Evolutionary conservation across 2,329 filamentous ascomycete genomes (phyloP).

Genomic region (Teratosphaeria epicoccoides): DNA sequence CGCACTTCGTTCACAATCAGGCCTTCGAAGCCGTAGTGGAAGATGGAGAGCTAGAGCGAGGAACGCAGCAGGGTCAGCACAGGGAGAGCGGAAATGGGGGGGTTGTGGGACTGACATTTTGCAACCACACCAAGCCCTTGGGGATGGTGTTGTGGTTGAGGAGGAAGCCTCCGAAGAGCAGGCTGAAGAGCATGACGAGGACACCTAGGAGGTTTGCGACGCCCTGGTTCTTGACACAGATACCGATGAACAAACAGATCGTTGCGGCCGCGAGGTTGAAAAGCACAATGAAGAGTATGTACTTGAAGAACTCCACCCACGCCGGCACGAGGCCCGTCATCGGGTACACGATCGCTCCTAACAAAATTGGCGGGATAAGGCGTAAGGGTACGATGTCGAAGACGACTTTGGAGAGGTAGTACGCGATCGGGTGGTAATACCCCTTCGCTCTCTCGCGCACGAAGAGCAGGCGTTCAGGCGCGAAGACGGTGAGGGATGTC

Average conservation of each 20-base stretch:
- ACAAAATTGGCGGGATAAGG: conserved; percentile 85
- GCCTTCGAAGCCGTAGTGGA: conserved; percentile 95
- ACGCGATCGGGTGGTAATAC: conserved; percentile 88
- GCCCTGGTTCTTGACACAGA: conserved; percentile 80
- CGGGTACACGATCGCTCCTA: conserved; percentile 91
- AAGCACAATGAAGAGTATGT: conserved; percentile 80
- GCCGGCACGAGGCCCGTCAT: conserved; percentile 90
- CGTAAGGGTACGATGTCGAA: conserved; percentile 95
- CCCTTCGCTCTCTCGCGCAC: conserved; percentile 90
- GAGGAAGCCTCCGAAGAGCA: conserved; percentile 86
- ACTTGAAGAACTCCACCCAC: conserved; percentile 75
- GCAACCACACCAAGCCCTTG: conserved; percentile 73
- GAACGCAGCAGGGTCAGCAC: background rate
- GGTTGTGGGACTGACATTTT: conserved; percentile 48
- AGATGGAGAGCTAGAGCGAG: conserved; percentile 63
- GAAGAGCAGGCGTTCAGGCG: conserved; percentile 79
- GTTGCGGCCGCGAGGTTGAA: conserved; percentile 93
- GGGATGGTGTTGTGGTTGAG: conserved; percentile 94
- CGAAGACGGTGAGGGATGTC: conserved; percentile 88
- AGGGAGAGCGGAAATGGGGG: background rate
- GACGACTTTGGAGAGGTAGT: conserved; percentile 93
- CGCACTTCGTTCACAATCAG: conserved; percentile 96
- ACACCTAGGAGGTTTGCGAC: conserved; percentile 92
- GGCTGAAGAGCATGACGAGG: conserved; percentile 91
- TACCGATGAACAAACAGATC: conserved; percentile 92